Percentiles rank a stretch among this genome's conserved stretches.
Evolutionary conservation across 106 monocot species (phyloP).

Genomic region (Ottelia alismoides): DNA sequence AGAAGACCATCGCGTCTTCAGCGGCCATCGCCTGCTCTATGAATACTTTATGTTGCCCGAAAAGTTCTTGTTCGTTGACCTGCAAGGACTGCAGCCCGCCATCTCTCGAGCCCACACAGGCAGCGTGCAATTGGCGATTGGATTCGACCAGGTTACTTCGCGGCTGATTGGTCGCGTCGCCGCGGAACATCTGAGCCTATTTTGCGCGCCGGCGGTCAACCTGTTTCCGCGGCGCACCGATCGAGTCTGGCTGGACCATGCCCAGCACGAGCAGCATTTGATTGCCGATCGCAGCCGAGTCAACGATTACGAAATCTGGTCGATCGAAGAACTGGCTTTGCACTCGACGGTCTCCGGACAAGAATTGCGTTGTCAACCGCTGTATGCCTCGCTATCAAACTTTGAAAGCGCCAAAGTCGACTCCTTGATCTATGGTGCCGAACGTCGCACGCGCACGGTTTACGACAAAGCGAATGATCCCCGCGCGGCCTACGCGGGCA

Average conservation of each 20-base stretch:
- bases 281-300: neutral
- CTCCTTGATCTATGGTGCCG: neutral
- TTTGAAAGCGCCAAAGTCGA: no score
- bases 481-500: neutral
- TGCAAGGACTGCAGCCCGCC: neutral
- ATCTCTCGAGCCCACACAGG: neutral
- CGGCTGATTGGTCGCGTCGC: neutral
- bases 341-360: neutral
- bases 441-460: no score
- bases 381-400: neutral
- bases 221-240: neutral
- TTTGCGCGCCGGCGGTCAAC: neutral
- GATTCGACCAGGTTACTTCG: neutral
- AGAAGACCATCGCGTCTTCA: neutral
- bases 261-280: neutral
- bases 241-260: neutral
- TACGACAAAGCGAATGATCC: no score
- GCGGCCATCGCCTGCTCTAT: neutral
- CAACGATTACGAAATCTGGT: neutral
- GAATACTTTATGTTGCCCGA: neutral
- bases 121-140: neutral
- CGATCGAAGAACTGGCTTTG: neutral
- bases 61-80: neutral
- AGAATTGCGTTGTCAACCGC: neutral
- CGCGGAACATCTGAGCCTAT: neutral